Evolutionary conservation across 1,284 basidiomycete species (phyloP), one percentile per base, ranked within the genome.

Genomic region (Phenoliferia sp.): DNA sequence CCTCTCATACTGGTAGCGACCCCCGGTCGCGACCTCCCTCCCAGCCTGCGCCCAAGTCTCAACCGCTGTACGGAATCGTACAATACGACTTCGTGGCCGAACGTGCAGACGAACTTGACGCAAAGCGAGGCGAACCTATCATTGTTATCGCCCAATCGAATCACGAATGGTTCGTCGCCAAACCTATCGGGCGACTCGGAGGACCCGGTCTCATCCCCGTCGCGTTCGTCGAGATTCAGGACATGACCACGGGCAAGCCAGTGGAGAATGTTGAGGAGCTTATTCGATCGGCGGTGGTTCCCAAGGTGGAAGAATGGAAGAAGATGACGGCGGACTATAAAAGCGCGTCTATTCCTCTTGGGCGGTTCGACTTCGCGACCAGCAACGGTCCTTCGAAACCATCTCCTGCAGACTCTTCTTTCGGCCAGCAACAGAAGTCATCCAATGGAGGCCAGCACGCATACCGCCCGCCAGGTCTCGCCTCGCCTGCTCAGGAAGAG

Each of bases 261-360:
- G 82, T 92, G 35, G 63, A 75, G 29, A 88, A 93, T 70, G 84
- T 95, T 7, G 85, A 87, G 32, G 83, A 85, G 29, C 84, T 96
- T 68, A 92, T 96, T 79, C 87, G 91, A 75, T 85, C 85, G 32
- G 91, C 91, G 26, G 76, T 75, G 28, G 88, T 90, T 67, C 96
- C 96, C 29, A 89, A 88, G 73, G 94, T 99, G 17, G 95, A 98
- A 78, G 94, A 98, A 73, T 99, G 96, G 96, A 98, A 98, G 79
- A 88, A 88, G 77, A 90, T 91, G 63, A 92, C 97, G 82, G 87
- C 94, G 66, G 90, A 86, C 73, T 98, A 98, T 83, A 98, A 97
- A 81, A 92, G 93, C 73, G 94, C 90, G 77, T 93, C 92, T 77
- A 99, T 99, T 76, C 86, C 94, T 2, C 85, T 99, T 3, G 96